Evolutionary conservation across 257 asterid species (phyloP).

Genomic region (Rauvolfia tetraphylla): DNA sequence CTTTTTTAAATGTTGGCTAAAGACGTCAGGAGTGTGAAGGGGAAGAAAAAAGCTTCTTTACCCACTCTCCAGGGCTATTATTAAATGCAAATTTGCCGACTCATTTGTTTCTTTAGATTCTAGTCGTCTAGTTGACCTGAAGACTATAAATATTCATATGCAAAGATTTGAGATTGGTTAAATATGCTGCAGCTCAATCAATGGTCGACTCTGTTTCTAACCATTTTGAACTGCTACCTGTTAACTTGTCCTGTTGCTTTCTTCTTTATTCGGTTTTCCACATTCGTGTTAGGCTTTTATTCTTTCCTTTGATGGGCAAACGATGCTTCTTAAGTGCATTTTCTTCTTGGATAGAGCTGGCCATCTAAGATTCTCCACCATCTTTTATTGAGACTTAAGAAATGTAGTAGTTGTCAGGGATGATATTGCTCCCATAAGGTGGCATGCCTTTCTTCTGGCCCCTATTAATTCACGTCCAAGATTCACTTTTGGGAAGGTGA

Average conservation of each 20-base stretch:
- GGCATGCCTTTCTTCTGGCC: not conserved
- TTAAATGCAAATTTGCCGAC: not conserved
- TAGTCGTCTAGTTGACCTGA: not conserved
- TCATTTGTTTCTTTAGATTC: constrained; percentile 6
- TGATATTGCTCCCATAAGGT: not conserved
- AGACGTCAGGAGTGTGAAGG: not conserved
- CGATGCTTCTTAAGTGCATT: not conserved
- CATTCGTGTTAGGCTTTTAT: not conserved
- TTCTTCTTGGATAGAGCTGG: not conserved
- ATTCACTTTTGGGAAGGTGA: not conserved
- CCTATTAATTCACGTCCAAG: not conserved
- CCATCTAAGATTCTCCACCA: not conserved
- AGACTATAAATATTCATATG: not conserved
- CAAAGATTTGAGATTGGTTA: not conserved
- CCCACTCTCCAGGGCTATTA: not conserved
- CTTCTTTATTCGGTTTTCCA: not conserved
- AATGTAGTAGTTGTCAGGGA: not conserved
- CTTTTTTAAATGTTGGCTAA: not conserved
- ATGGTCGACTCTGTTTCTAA: not conserved
- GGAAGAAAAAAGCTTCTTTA: constrained; percentile 9
- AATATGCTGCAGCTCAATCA: not conserved
- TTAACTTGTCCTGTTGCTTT: not conserved
- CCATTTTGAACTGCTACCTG: not conserved
- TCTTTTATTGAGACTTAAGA: not conserved
- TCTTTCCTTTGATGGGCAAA: not conserved